Evolutionary conservation across 2,329 filamentous ascomycete genomes (phyloP), one percentile per base, ranked within the genome.

Genomic region (Emericellopsis cladophorae): DNA sequence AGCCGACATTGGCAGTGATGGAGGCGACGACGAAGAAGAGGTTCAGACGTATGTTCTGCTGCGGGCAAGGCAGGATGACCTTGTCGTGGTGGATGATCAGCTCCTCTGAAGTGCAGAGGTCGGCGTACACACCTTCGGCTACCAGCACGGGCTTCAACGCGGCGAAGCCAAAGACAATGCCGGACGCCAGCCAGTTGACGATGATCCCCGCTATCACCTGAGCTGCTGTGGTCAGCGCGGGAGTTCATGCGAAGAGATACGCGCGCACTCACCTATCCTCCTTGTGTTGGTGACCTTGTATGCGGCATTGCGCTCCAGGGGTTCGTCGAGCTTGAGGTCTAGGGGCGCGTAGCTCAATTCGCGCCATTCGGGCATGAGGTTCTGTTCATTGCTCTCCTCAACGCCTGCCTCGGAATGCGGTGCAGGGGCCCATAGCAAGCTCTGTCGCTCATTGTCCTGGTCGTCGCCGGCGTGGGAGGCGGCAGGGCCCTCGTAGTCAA

Each of bases 1-100:
- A 87, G 22, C 78, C 84, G 11, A 94, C 81, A 51, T 94, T 95
- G 16, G 86, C 92, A 4, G 76, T 82, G 10, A 94, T 87, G 9
- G 86, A 88, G 3, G 87, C 87, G 12, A 86, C 72, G 4, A 88
- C 92, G 65, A 95, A 95, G 80, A 94, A 90, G 43, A 94, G 65
- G 54, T 94, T 94, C 40, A 94, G 68, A 41, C 69, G 69, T 42
- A 78, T 73, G 10, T 56, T 53, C 23, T 56, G 54, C 52, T 76
- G 71, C 16, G 68, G 57, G 46, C 71, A 75, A 0, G 66, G 51
- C 1, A 50, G 37, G 32, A 21, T 35, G 8, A 9, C n/a, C 3
- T 36, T 12, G n/a, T 35, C 47, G 2, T 51, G 43, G 5, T 42
- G 40, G 7, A 42, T 40, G 7, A 3, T 11, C 0, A 23, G 42